Evolutionary conservation across 129 eudicot species (phyloP), one percentile per base, ranked within the genome.

Genomic region (Mikania micrantha): DNA sequence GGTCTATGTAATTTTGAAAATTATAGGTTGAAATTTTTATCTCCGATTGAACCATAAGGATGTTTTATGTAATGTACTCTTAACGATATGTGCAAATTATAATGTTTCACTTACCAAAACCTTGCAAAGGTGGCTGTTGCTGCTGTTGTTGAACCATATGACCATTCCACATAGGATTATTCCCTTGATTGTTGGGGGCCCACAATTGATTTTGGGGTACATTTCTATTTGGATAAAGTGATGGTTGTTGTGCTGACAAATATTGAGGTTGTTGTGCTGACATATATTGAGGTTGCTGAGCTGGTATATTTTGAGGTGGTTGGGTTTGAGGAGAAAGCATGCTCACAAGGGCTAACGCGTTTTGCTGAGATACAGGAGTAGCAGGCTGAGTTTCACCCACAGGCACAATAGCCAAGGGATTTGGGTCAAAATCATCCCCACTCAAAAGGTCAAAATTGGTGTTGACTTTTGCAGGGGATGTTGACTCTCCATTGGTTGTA

Each of bases 321-420:
- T 82, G 90, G 47, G 79, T 71, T 64, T 85, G 88, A 57, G 91
- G 70, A 20, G 90, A 58, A 60, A 84, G 70, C 91, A 84, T 72
- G 72, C 85, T 86, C 21, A 93, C 85, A 74, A 88, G 83, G 35
- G 95, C 98, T 29, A 93, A 78, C 15, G 92, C 90, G 68, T 93
- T 86, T 54, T 84, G 84, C 49, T 82, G 77, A 56, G 87, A 74
- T 8, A 78, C 82, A 31, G 90, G 85, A 69, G 85, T 79, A 13
- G 77, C 73, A 2, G 96, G 82, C 69, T 83, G 92, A 64, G 83
- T 67, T 78, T 57, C 87, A 53, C 87, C 85, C 27, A 82, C 84
- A 0, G 91, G 91, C 50, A 93, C 96, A 70, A 93, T 73, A 15
- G 98, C 98, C 22, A 84, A 78, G 11, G 84, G 36, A 62, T 81